Evolutionary conservation across 371 early-diverging fungal genomes (phyloP), one percentile per base, ranked within the genome.

Genomic region (Haplosporangium sp.): DNA sequence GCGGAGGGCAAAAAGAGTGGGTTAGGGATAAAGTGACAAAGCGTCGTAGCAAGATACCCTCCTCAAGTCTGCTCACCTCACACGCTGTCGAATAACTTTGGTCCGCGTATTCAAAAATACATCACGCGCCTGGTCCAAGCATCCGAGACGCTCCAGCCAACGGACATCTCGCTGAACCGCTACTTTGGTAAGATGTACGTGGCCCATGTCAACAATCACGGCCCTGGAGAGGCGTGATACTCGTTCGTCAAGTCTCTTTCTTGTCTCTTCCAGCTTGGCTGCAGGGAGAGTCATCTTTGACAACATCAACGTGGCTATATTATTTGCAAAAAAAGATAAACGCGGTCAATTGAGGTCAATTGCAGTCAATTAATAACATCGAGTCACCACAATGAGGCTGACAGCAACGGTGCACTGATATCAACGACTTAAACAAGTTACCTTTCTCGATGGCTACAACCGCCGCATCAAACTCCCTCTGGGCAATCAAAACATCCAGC

Each of bases 401-500:
- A 29, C 29, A 29, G 4, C 29, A 29, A 29, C 29, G 29, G 29
- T 29, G 29, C 29, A 29, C 4, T 29, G 48, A 40, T 23, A 20
- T 29, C 16, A 42, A 3, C 38, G 21, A 62, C 45, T 12, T 12
- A 16, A 37, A 16, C 29, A 18, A 55, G 36, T 16, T 73, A 90
- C 91, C 93, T 82, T 88, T 89, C 58, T 92, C 92, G 56, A 95
- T 87, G 59, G 86, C 84, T 2, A 74, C 77, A 0, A 95, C 93
- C 5, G 95, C 93, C n/a, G 81, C 82, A 51, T 93, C 92, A 82
- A 96, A 95, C 64, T 96, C 95, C 50, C 96, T 83, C 37, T 94
- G 86, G 2, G 96, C 95, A 80, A 97, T 94, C 42, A 90, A 80
- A 5, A 97, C 95, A 59, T 96, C 98, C 56, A 97, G 74, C 50